Evolutionary conservation across 805 yeast species (phyloP).

Genomic region (Candida dendrica): DNA sequence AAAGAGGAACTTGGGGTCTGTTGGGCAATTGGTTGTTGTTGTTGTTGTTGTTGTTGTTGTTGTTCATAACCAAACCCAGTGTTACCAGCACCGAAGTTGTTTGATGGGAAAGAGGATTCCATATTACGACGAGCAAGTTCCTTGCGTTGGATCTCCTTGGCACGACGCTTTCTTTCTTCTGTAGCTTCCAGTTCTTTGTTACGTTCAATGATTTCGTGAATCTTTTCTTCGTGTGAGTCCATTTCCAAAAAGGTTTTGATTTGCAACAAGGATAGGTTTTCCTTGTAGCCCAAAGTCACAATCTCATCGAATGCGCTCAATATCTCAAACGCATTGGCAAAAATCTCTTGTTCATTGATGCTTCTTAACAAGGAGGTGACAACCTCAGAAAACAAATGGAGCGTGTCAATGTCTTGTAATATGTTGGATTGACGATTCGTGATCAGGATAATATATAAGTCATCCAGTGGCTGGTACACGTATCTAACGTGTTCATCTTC

Average conservation of each 20-base stretch:
- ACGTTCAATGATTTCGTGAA: constrained; percentile 94
- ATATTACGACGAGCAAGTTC: constrained; percentile 61
- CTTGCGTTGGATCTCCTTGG: constrained; percentile 79
- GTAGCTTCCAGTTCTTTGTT: constrained; percentile 96
- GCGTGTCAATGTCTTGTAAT: constrained; percentile 88
- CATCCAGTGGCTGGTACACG: constrained; percentile 94
- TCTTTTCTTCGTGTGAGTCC: constrained; percentile 98
- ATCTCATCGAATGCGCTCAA: constrained; percentile 92
- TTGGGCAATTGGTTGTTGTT: constrained; percentile 7
- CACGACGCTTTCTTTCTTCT: constrained; percentile 93
- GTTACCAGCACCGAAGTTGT: constrained; percentile 16
- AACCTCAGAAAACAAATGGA: constrained; percentile 77
- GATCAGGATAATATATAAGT: constrained; percentile 80
- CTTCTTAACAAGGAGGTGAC: constrained; percentile 65
- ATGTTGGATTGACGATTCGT: constrained; percentile 90
- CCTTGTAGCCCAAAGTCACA: constrained; percentile 82
- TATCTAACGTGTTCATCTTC: constrained; percentile 90
- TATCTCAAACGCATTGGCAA: constrained; percentile 80
- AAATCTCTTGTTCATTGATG: constrained; percentile 77
- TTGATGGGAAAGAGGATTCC: constrained; percentile 30
- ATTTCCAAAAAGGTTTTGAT: constrained; percentile 85
- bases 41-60: constrained; percentile 9
- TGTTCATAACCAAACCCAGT: constrained; percentile 2
- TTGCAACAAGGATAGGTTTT: constrained; percentile 74
- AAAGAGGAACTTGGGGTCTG: constrained; percentile 2